Evolutionary conservation across 257 asterid genomes (phyloP).

Genomic region (Osmanthus fragrans): DNA sequence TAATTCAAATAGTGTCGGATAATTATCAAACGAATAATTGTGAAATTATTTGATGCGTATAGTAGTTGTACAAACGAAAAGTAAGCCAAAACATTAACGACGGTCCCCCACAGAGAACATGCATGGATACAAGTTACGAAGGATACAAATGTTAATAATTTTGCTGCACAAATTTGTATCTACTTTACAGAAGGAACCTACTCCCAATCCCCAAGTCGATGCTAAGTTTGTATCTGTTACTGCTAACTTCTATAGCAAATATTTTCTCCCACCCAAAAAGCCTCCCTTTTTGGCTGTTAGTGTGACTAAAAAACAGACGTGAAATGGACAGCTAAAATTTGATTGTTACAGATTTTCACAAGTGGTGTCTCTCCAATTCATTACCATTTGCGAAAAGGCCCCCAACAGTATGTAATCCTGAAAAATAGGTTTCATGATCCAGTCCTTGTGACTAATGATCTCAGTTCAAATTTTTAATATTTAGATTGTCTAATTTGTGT

Average conservation of each 20-base stretch:
- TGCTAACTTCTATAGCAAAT: slow-evolving; percentile 48
- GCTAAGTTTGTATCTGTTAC: slow-evolving; percentile 26
- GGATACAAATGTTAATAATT: background rate
- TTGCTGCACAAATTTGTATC: background rate
- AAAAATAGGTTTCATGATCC: background rate
- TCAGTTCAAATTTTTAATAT: background rate
- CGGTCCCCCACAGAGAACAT: slow-evolving; percentile 38
- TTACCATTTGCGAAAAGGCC: background rate
- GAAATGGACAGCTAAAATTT: background rate
- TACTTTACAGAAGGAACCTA: background rate
- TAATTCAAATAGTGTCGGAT: slow-evolving; percentile 23
- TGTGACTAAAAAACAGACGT: background rate
- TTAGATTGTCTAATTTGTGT: background rate
- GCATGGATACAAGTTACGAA: background rate
- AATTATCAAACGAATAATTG: slow-evolving; percentile 25
- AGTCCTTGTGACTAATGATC: background rate
- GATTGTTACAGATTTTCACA: background rate
- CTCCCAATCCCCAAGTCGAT: too few species aligned
- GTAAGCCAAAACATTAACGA: slow-evolving; percentile 17
- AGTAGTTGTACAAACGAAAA: slow-evolving; percentile 15
- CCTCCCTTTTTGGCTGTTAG: slow-evolving; percentile 21
- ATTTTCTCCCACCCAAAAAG: slow-evolving; percentile 17
- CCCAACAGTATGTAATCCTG: background rate
- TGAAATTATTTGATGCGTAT: slow-evolving; percentile 10
- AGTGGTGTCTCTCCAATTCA: background rate